Percentiles rank a stretch among this genome's conserved stretches.
phyloP scores from a whole-genome alignment of 2,329 filamentous ascomycete species.

The Scolecobasidium constrictum region DNA sequence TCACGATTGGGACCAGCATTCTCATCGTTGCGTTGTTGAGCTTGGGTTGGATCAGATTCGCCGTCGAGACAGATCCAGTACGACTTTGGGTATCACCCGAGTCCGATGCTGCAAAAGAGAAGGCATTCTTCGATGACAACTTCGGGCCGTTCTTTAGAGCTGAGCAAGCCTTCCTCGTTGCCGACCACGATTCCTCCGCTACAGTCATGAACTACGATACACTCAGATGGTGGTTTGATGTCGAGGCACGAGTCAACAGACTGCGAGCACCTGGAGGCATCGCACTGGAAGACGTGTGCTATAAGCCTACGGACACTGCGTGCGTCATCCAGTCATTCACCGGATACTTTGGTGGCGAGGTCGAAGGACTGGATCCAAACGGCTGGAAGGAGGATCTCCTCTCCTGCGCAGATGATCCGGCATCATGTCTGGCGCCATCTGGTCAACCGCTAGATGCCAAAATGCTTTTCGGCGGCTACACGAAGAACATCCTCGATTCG shows the following conservation, averaged over 20 bases:
- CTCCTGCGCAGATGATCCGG: constrained; percentile 67
- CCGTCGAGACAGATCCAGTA: constrained; percentile 84
- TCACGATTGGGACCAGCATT: constrained; percentile 71
- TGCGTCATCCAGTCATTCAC: constrained; percentile 92
- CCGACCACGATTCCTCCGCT: constrained; percentile 60
- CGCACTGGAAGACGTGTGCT: constrained; percentile 75
- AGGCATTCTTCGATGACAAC: constrained; percentile 81
- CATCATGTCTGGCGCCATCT: constrained; percentile 77
- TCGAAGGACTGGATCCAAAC: constrained; percentile 47
- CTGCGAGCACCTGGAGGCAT: constrained; percentile 60
- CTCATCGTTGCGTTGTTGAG: constrained; percentile 68
- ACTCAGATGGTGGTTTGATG: constrained; percentile 83
- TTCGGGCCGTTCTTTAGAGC: constrained; percentile 95
- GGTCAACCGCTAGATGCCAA: constrained; percentile 78
- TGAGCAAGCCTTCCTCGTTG: constrained; percentile 88
- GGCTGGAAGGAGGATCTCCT: constrained; percentile 64
- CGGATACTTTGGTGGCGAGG: constrained; percentile 69
- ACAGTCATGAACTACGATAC: constrained; percentile 85
- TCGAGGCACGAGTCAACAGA: constrained; percentile 66
- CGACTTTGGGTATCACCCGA: constrained; percentile 93
- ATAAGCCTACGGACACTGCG: constrained; percentile 80
- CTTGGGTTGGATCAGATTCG: constrained; percentile 77
- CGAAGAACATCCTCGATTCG: constrained; percentile 56
- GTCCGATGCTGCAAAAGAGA: constrained; percentile 83
- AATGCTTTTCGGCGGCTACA: constrained; percentile 76